phyloP scores from a whole-genome alignment of 2,329 filamentous ascomycete species.

The Xylariaceae sp. region DNA sequence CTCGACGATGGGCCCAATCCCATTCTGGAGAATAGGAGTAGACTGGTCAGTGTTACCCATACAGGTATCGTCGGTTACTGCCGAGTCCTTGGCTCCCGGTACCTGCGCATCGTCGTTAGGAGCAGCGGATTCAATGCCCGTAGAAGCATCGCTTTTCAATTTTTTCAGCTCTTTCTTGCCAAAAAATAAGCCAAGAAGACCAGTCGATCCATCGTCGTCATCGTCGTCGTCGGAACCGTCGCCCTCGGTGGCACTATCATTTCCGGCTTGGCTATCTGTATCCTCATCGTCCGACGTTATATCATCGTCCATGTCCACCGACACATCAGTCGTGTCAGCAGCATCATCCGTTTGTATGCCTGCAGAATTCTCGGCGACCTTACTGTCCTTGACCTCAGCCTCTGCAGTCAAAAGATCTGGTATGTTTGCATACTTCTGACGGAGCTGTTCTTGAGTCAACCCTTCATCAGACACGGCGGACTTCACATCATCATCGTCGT shows the following conservation, averaged over 20 bases:
- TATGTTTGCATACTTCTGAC: slow-evolving; percentile 62
- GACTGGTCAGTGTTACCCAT: background rate
- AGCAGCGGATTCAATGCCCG: slow-evolving; percentile 22
- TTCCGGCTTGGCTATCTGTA: slow-evolving; percentile 42
- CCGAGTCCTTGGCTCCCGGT: slow-evolving; percentile 25
- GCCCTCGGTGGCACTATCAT: slow-evolving; percentile 29
- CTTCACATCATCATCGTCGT: slow-evolving; percentile 54
- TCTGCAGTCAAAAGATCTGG: slow-evolving; percentile 39
- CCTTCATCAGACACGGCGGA: slow-evolving; percentile 54
- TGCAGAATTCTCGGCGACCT: background rate
- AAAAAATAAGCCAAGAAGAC: slow-evolving; percentile 54
- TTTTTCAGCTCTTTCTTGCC: slow-evolving; percentile 53
- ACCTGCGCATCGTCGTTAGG: slow-evolving; percentile 35
- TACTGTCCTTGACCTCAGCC: slow-evolving; percentile 20
- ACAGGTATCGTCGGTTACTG: background rate
- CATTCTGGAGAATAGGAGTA: background rate
- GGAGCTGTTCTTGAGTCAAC: slow-evolving; percentile 64
- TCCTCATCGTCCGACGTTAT: slow-evolving; percentile 51
- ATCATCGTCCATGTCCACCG: slow-evolving; percentile 64
- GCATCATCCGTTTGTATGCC: slow-evolving; percentile 26
- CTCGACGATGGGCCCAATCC: background rate
- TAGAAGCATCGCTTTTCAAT: slow-evolving; percentile 40
- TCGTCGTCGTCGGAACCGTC: slow-evolving; percentile 43
- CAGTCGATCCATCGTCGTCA: slow-evolving; percentile 39
- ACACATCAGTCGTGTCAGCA: slow-evolving; percentile 57